Evolutionary conservation across 345 rosid genomes (phyloP).

Genomic region (Corchorus olitorius): DNA sequence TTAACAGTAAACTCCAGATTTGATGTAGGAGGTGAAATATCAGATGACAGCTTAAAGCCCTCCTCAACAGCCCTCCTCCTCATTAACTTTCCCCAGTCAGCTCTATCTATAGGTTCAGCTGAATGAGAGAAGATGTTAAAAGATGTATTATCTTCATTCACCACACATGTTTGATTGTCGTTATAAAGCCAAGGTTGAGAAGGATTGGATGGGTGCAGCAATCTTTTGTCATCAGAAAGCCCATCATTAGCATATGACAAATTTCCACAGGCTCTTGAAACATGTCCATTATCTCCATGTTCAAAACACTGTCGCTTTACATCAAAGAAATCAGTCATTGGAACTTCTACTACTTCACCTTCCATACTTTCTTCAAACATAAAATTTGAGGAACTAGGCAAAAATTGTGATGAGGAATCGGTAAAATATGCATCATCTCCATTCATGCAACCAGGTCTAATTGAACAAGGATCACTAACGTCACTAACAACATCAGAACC

Average conservation of each 20-base stretch:
- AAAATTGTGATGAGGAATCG: constrained; percentile 27
- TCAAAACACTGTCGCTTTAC: constrained; percentile 34
- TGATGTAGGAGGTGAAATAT: constrained; percentile 24
- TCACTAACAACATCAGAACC: constrained; percentile 42
- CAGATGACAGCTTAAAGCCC: constrained; percentile 37
- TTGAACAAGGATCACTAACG: constrained; percentile 31
- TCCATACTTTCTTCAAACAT: constrained; percentile 43
- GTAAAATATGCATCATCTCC: constrained; percentile 23
- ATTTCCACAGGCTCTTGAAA: constrained; percentile 33
- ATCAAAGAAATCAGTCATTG: constrained; percentile 36
- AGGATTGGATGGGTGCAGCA: constrained; percentile 28
- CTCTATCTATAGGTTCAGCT: constrained; percentile 30
- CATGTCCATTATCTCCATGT: constrained; percentile 33
- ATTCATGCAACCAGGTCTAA: constrained; percentile 34
- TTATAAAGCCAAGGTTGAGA: constrained; percentile 30
- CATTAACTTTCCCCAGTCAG: constrained; percentile 14
- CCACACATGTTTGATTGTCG: constrained; percentile 24
- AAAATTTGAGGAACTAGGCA: constrained; percentile 25
- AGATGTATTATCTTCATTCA: constrained; percentile 35
- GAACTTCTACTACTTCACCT: constrained; percentile 43
- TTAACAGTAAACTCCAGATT: constrained; percentile 21
- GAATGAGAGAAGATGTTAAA: constrained; percentile 32
- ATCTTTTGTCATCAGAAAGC: constrained; percentile 26
- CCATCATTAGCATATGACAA: constrained; percentile 33
- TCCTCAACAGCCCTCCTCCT: constrained; percentile 23